Percentiles rank a stretch among this genome's conserved stretches.
Conservation (phyloP, 2,329 filamentous ascomycete species). For the Neonectria magnoliae region DNA sequence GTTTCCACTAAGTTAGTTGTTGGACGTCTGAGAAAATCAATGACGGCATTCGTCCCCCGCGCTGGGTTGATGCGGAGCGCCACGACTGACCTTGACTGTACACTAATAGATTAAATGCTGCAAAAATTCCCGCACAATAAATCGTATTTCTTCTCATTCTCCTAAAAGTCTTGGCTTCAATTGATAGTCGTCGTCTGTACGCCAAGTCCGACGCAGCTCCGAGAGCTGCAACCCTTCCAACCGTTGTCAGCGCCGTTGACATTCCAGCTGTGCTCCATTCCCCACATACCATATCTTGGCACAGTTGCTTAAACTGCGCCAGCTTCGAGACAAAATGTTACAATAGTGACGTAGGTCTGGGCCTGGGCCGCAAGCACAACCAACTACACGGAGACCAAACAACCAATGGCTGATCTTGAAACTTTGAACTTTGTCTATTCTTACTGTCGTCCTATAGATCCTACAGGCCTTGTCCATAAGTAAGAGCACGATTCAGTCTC, state of each 20-base stretch:
- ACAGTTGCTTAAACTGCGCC: not conserved
- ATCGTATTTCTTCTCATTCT: too few relatives aligned
- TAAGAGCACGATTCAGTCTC: not conserved
- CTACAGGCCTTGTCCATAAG: not conserved
- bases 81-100: too few relatives aligned
- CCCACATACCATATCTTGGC: too few relatives aligned
- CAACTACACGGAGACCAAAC: not conserved
- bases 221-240: too few relatives aligned
- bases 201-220: not conserved
- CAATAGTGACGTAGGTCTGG: not conserved
- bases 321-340: not conserved
- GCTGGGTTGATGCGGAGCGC: too few relatives aligned
- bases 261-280: not conserved
- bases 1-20: too few relatives aligned
- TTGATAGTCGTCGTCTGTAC: too few relatives aligned
- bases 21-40: too few relatives aligned
- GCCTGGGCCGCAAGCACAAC: not conserved
- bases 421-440: constrained; percentile 7
- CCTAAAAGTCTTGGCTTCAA: too few relatives aligned
- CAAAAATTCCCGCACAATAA: too few relatives aligned
- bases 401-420: not conserved
- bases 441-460: not conserved
- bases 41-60: too few relatives aligned
- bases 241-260: not conserved
- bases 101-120: too few relatives aligned